Base-by-base conservation (phyloP, 2,329 filamentous ascomycete species). In the Sclerotinia sclerotiorum region DNA sequence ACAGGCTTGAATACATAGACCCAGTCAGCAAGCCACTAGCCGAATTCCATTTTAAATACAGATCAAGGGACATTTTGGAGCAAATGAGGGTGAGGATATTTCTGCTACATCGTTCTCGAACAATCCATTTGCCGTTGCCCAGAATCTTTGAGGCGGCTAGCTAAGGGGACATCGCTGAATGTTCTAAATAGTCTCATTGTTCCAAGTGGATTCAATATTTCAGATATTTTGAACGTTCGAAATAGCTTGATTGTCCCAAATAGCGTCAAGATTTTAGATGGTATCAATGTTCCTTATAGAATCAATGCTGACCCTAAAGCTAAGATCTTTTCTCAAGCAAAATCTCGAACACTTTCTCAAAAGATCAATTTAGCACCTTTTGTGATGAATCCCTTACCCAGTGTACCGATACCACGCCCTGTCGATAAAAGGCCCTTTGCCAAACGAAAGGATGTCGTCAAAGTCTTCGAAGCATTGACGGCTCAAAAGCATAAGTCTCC, bases 21-120 rank as follows among this genome's bases (percentile, higher is more conserved):
- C 60, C 51, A n/a, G n/a, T 64, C 4, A 39, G 32, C 5, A 67
- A 56, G 21, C 65, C 65, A 21, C 24, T 69, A 21, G 68, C 57
- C 3, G 68, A 62, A 17, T 69, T 57, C n/a, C 56, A 51, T n/a
- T 69, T 69, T 29, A 69, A 69, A 58, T 68, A 68, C 35, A 67
- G 68, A 35, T 69, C 48, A 46, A 60, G 42, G 44, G 57, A 67
- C 11, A 39, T 67, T 46, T 46, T 67, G 35, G 48, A 67, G 48
- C 35, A 55, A 27, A 67, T 67, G 15, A 67, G 63, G 48, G 65
- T 67, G 29, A 11, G 57, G 21, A 21, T 19, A 15, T 48, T 42
- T 13, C 32, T 29, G n/a, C 11, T 51, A n/a, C 8, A 17, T 5
- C 15, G 3, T 35, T 27, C 21, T 35, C 10, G 15, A 10, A 24